Evolutionary conservation across 2,329 filamentous ascomycete species (phyloP).

Genomic region (Raffaelea deltoideospora): DNA sequence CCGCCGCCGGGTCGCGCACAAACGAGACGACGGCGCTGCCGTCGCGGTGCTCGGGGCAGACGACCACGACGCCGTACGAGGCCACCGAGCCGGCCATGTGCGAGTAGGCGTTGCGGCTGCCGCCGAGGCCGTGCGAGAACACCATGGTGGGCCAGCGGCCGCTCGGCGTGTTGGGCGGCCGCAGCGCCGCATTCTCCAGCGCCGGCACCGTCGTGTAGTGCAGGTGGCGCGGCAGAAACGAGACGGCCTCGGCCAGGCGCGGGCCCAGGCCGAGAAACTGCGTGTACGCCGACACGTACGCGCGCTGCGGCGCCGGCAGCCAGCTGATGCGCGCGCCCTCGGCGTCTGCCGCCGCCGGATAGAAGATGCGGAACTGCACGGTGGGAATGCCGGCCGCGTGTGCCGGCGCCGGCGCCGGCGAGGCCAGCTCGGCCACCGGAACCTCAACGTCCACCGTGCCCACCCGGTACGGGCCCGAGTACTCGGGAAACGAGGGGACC

Average conservation of each 20-base stretch:
- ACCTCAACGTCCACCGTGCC: constrained; percentile 72
- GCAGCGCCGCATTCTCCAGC: constrained; percentile 53
- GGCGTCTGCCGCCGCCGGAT: constrained; percentile 46
- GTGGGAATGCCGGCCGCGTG: constrained; percentile 48
- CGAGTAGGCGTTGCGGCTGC: constrained; percentile 73
- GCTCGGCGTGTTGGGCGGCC: constrained; percentile 28
- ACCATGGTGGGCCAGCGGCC: constrained; percentile 65
- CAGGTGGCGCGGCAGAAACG: constrained; percentile 55
- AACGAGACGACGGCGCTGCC: constrained; percentile 64
- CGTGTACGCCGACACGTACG: constrained; percentile 60
- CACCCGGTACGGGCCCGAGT: constrained; percentile 64
- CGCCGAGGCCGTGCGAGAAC: constrained; percentile 76
- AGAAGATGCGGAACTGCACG: constrained; percentile 69
- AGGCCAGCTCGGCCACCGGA: constrained; percentile 43
- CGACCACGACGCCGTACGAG: constrained; percentile 65
- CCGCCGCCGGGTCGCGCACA: constrained; percentile 44
- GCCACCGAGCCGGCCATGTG: constrained; percentile 65
- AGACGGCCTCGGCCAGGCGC: constrained; percentile 41
- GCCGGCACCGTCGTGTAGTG: constrained; percentile 61
- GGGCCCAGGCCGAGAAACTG: constrained; percentile 56
- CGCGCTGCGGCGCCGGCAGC: constrained; percentile 63
- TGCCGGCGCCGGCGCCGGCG: constrained; percentile 36
- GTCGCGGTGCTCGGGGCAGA: constrained; percentile 73
- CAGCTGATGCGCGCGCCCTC: constrained; percentile 50
- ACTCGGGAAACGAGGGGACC: constrained; percentile 57